A percentile compares a stretch with the other conserved stretches of the same genome.
Conservation (phyloP, 768 basidiomycete species). For the Russula ochroleuca region DNA sequence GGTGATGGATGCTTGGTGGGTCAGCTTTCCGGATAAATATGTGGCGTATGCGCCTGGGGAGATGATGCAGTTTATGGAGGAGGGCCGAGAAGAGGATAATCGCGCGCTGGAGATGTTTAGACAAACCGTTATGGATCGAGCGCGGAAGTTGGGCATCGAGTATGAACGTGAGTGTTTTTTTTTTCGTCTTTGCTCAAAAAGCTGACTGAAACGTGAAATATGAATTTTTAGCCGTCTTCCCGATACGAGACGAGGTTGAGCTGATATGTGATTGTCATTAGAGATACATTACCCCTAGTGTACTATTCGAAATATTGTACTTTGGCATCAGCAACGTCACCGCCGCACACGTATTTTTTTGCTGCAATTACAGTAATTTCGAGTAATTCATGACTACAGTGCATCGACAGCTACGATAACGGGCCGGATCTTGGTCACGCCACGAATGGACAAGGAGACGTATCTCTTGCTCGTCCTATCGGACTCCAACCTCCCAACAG, state of each 20-base stretch:
- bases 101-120: not conserved
- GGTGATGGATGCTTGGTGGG: conserved; percentile 20
- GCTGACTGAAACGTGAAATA: too few species aligned
- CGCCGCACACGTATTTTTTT: not conserved
- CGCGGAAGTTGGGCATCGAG: not conserved
- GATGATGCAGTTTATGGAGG: conserved; percentile 17
- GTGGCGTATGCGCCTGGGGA: conserved; percentile 9
- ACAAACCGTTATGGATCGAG: not conserved
- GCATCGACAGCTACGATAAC: too few species aligned
- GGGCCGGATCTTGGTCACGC: not conserved
- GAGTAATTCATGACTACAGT: not conserved
- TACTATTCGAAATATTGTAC: not conserved
- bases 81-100: conserved; percentile 11
- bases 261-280: conserved; percentile 21
- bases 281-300: conserved; percentile 1
- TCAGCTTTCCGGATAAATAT: conserved; percentile 19
- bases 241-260: conserved; percentile 15
- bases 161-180: conserved; percentile 16
- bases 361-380: not conserved
- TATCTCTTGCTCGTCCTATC: conserved; percentile 77
- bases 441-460: conserved; percentile 43
- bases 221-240: conserved; percentile 7
- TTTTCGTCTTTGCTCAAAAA: not conserved
- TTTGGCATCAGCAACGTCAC: not conserved
- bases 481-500: conserved; percentile 94